Evolutionary conservation across 2,329 filamentous ascomycete genomes (phyloP), one percentile per base, ranked within the genome.

Genomic region (Calonectria ilicicola): DNA sequence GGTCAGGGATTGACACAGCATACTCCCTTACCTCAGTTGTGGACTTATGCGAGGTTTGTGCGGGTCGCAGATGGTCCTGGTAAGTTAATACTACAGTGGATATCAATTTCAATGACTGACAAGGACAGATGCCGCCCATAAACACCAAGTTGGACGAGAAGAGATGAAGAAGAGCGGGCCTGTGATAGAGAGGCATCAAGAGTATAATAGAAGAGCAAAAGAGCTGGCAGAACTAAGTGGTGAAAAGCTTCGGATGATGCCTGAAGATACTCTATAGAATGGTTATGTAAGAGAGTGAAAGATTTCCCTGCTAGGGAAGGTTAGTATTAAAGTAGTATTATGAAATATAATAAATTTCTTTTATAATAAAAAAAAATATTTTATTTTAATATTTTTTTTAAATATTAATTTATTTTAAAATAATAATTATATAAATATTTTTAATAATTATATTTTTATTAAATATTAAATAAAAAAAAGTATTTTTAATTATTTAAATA

Each of bases 1-100:
- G 95, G 92, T 67, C 94, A 93, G 12, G 95, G 95, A 81, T 92
- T 98, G 40, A 93, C 91, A 80, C 95, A 98, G 86, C 95, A 98
- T 81, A 98, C 95, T 1, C 95, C 95, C 26, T 87, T 98, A 87
- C 81, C 92, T 19, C 72, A 73, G 19, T n/a, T 95, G 89, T 97
- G 93, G 91, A 91, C 93, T 14, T 86, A 89, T 69, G 93, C 94
- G 77, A 88, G 95, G 69, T 97, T 94, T 10, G 87, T 97, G 82
- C 89, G 93, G 72, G 91, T 97, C 75, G 95, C 94, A 0, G 95
- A 98, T 84, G 95, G 95, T 0, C 95, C 95, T 29, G 71, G 71
- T 70, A 47, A 44, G 67, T 29, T n/a, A n/a, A n/a, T n/a, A 3
- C 9, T 32, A 21, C 14, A 12, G 10, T 17, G n/a, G 1, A 42